Evolutionary conservation across 2,329 filamentous ascomycete genomes (phyloP), one percentile per base, ranked within the genome.

Genomic region (Xylariaceae sp.): DNA sequence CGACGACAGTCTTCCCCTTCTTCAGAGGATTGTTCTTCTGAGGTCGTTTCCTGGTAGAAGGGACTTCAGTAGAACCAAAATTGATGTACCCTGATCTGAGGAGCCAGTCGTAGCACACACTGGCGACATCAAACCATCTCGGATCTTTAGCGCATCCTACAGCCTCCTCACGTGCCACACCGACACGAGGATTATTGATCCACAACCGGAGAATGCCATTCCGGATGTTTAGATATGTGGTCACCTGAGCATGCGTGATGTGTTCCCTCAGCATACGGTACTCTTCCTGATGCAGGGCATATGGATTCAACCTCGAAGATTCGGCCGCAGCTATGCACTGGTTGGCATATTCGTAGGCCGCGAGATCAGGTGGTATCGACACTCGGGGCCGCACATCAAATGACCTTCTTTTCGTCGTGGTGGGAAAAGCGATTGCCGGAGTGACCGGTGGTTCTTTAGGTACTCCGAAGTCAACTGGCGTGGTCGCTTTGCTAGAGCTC

Each of bases 11-110:
- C 59, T 83, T 89, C 50, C 79, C 75, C 52, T 73, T 78, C 34
- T 49, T 68, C 62, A 57, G 67, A 69, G 60, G 62, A 54, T 51
- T 71, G 50, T 52, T 59, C 59, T 60, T 73, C 56, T 52, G 63
- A 60, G 47, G 54, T 49, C 53, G 63, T 50, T 57, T 67, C 57
- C 60, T 65, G 17, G 64, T 70, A 34, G 66, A 61, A 28, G 79
- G 78, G n/a, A 89, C 68, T 56, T 89, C 80, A 3, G 93, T 77
- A 62, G 93, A 97, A 13, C 94, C 93, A 62, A 89, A 96, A 63
- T 98, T 98, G 69, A 98, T 95, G 62, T 95, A 95, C 16, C 93
- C 93, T 50, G 86, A 81, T 45, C 91, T 83, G 42, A 90, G 74
- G 15, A 98, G 78, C 91, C 91, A 98, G 63, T 95, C 83, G 60